phyloP scores from a whole-genome alignment of 768 basidiomycete genomes.

The Floccularia luteovirens region DNA sequence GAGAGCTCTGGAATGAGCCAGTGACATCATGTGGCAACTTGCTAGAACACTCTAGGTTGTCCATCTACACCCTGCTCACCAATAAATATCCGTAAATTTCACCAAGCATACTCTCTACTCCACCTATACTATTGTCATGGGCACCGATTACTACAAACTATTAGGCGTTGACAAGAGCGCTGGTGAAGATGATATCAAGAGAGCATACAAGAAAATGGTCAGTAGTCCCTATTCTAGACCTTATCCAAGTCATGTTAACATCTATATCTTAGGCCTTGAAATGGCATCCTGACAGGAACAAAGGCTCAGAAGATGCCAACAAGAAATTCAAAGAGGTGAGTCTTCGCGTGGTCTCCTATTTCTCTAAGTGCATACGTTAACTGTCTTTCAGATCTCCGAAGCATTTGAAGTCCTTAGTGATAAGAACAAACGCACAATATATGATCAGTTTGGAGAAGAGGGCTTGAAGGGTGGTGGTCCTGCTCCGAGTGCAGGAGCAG shows the following conservation, averaged over 20 bases:
- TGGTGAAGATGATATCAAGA: constrained; percentile 82
- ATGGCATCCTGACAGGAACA: constrained; percentile 93
- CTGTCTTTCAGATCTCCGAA: constrained; percentile 67
- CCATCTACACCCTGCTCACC: not conserved
- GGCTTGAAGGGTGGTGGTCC: constrained; percentile 74
- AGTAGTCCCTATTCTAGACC: constrained; percentile 8
- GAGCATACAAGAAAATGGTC: constrained; percentile 93
- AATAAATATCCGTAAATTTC: not conserved
- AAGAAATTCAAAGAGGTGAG: constrained; percentile 88
- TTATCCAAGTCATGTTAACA: not conserved
- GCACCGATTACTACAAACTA: constrained; percentile 83
- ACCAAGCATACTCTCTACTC: not conserved
- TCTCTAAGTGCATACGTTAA: not conserved
- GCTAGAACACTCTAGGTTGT: constrained; percentile 13
- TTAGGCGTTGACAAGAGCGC: constrained; percentile 72
- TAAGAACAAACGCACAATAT: constrained; percentile 74
- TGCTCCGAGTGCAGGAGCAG: constrained; percentile 41
- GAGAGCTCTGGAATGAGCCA: not conserved
- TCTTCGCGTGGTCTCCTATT: not conserved
- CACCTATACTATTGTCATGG: constrained; percentile 38
- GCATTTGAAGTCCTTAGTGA: constrained; percentile 94
- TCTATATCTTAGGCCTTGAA: constrained; percentile 59
- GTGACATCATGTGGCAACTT: constrained; percentile 14
- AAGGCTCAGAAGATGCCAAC: constrained; percentile 77
- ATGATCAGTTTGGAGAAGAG: constrained; percentile 94